These are phyloP conservation scores for Plasmodium vinckei DNA, from an alignment of 169 alveolate species.

Conservation along the genomic window DNA sequence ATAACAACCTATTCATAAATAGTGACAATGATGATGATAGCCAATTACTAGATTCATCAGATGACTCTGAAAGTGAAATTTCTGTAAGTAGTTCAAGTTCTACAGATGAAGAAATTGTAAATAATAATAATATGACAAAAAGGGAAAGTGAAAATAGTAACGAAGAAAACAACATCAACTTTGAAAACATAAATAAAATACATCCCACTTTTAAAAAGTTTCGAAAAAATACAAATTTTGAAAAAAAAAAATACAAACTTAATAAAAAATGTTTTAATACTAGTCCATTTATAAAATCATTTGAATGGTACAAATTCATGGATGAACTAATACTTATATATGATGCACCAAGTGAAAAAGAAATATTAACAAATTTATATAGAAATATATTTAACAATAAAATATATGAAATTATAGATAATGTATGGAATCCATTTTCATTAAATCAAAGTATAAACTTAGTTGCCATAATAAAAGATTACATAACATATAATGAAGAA, in stretches of 20 bases:
- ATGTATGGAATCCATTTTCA: conserved; percentile 55
- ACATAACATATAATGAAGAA: conserved; percentile 26
- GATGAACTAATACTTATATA: conserved; percentile 40
- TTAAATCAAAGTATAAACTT: conserved; percentile 65
- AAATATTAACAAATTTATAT: conserved; percentile 28
- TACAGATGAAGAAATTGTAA: not conserved
- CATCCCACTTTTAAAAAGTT: not conserved
- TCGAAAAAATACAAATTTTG: conserved; percentile 12
- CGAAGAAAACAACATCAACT: too few relatives aligned
- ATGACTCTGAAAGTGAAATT: not conserved
- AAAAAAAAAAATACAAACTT: conserved; percentile 40
- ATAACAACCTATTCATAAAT: not conserved
- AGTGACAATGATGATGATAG: not conserved
- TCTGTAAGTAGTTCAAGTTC: not conserved
- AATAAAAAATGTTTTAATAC: conserved; percentile 16
- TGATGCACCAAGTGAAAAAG: conserved; percentile 25
- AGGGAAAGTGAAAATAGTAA: not conserved
- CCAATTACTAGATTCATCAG: not conserved
- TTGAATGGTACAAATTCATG: conserved; percentile 70
- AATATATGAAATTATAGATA: conserved; percentile 51
- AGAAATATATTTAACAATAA: conserved; percentile 25
- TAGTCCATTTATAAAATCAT: conserved; percentile 54
- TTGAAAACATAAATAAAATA: too few relatives aligned
- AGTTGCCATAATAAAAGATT: conserved; percentile 39
- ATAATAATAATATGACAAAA: too few relatives aligned